A percentile compares a stretch with the other conserved stretches of the same genome.
Conservation (phyloP, 2,329 filamentous ascomycete species). For the Apiospora phragmitis region DNA sequence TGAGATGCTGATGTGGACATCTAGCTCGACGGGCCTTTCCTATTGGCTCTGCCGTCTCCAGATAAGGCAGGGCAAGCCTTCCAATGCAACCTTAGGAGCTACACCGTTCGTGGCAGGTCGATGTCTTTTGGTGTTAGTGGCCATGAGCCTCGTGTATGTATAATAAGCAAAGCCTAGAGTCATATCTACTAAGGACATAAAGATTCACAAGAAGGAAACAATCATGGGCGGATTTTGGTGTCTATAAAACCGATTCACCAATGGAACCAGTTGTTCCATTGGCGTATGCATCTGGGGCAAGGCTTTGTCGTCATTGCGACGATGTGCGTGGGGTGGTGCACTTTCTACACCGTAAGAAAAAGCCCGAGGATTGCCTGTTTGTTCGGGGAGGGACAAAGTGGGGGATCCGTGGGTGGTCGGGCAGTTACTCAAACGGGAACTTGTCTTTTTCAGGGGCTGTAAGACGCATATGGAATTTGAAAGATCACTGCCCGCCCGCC, state of each 20-base stretch:
- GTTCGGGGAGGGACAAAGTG: neutral
- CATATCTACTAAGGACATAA: too few species aligned
- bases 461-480: neutral
- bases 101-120: neutral
- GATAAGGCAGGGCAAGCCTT: neutral
- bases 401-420: neutral
- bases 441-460: neutral
- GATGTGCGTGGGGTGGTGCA: neutral
- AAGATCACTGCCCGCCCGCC: neutral
- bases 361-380: neutral
- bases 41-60: neutral
- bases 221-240: too few species aligned
- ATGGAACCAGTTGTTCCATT: neutral
- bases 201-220: neutral
- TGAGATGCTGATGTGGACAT: neutral
- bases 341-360: neutral
- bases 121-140: neutral
- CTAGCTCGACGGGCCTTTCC: too few species aligned
- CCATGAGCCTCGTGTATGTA: neutral
- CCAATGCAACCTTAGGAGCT: neutral
- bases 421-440: neutral
- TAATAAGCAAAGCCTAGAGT: neutral
- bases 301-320: neutral
- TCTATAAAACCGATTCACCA: neutral
- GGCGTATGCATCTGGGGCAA: neutral